Conservation (phyloP, 2,329 filamentous ascomycete genomes). For the Diaporthe sp. region DNA sequence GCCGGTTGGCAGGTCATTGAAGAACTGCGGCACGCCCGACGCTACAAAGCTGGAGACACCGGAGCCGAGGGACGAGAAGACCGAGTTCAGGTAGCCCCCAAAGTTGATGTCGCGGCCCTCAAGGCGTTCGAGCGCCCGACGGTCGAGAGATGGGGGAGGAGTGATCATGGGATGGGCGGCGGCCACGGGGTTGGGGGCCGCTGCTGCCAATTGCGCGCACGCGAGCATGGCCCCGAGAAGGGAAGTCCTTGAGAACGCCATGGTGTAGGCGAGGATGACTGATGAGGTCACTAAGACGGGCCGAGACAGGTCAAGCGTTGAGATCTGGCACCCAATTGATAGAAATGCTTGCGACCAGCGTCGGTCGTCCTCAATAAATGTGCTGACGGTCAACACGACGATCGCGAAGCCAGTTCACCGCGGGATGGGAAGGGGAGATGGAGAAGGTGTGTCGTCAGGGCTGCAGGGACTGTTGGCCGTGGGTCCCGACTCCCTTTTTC, state of each 20-base stretch:
- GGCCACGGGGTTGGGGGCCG: conserved; percentile 33
- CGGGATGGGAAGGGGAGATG: background rate
- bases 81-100: conserved; percentile 64
- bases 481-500: conserved; percentile 20
- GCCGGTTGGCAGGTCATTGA: conserved; percentile 75
- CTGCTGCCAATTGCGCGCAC: conserved; percentile 41
- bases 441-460: background rate
- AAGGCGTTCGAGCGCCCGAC: conserved; percentile 52
- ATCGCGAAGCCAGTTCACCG: background rate
- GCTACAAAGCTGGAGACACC: conserved; percentile 71
- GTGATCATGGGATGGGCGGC: conserved; percentile 47
- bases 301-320: background rate
- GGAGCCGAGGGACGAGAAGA: conserved; percentile 65
- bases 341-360: background rate
- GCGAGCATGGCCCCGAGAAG: conserved; percentile 37
- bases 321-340: background rate
- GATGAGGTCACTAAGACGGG: background rate
- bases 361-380: background rate
- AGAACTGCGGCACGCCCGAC: conserved; percentile 76
- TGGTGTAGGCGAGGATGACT: conserved; percentile 14
- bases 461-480: background rate
- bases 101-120: conserved; percentile 50
- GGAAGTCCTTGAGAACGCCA: conserved; percentile 24
- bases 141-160: conserved; percentile 44
- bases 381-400: background rate